phyloP scores from a whole-genome alignment of 1,139 yeast species.

The Taiozyma sp. region DNA sequence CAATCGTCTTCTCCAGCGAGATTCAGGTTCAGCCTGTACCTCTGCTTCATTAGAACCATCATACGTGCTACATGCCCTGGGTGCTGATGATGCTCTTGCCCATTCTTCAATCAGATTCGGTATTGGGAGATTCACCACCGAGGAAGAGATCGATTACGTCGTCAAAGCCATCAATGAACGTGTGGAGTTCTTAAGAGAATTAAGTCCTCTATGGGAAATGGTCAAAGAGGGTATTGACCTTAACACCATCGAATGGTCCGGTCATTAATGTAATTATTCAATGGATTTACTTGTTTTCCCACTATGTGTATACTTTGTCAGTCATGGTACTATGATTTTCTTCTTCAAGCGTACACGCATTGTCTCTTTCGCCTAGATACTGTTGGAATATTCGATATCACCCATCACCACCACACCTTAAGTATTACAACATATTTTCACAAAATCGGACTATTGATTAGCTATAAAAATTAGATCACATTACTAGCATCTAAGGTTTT shows the following conservation, averaged over 20 bases:
- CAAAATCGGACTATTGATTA: too few relatives aligned
- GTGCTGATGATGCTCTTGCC: conserved; percentile 97
- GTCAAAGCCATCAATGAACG: conserved; percentile 82
- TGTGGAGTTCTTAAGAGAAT: conserved; percentile 85
- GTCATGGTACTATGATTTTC: neutral
- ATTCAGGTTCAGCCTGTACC: conserved; percentile 99
- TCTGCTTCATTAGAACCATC: conserved; percentile 98
- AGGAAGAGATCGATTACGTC: conserved; percentile 92
- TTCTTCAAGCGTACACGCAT: neutral
- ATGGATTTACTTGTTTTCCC: conserved; percentile 1
- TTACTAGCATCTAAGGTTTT: too few relatives aligned
- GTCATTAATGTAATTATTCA: conserved; percentile 47
- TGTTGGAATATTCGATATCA: too few relatives aligned
- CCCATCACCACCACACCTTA: too few relatives aligned
- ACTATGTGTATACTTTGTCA: neutral
- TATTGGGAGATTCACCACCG: conserved; percentile 95
- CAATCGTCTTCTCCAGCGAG: conserved; percentile 20
- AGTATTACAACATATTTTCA: too few relatives aligned
- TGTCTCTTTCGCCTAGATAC: neutral
- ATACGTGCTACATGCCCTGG: conserved; percentile 91
- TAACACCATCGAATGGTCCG: conserved; percentile 94
- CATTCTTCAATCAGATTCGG: conserved; percentile 97
- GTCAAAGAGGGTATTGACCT: conserved; percentile 97
- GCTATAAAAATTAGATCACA: too few relatives aligned
- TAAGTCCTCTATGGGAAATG: conserved; percentile 99